Conservation (phyloP, 2,329 filamentous ascomycete genomes). For the Botrytis cinerea region DNA sequence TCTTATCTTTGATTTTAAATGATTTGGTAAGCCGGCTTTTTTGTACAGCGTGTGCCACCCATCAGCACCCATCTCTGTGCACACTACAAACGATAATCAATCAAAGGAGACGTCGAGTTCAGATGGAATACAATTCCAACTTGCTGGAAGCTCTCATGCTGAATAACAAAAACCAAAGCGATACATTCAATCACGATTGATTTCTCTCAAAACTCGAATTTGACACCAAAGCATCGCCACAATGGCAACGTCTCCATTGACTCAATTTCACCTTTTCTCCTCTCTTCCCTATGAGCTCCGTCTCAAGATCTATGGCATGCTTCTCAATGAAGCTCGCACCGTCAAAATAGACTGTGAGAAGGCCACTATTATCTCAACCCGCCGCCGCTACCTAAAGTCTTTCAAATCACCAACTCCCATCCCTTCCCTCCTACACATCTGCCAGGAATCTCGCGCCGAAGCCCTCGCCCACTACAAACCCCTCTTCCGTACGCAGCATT, state of each 20-base stretch:
- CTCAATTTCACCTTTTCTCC: constrained; percentile 36
- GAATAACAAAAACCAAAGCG: background rate
- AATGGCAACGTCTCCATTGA: constrained; percentile 14
- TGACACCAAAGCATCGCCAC: too few relatives aligned
- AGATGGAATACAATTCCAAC: background rate
- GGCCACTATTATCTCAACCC: constrained; percentile 9
- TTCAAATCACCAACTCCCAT: constrained; percentile 34
- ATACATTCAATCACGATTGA: background rate
- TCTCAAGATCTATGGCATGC: constrained; percentile 36
- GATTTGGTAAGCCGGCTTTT: too few relatives aligned
- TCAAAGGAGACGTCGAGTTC: background rate
- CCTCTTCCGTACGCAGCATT: constrained; percentile 24
- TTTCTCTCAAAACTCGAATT: background rate
- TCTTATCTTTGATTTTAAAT: too few relatives aligned
- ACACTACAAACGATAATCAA: too few relatives aligned
- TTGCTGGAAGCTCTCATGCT: background rate
- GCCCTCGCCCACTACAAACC: constrained; percentile 32
- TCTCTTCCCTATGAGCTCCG: constrained; percentile 37
- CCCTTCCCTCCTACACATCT: constrained; percentile 38
- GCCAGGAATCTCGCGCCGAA: constrained; percentile 39
- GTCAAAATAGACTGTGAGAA: constrained; percentile 32
- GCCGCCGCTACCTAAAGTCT: constrained; percentile 24
- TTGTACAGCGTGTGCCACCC: too few relatives aligned
- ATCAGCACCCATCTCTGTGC: too few relatives aligned
- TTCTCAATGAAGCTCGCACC: constrained; percentile 29